Base-by-base conservation (phyloP, 352 stramenopile genomes). In the Phytophthora idaei region DNA sequence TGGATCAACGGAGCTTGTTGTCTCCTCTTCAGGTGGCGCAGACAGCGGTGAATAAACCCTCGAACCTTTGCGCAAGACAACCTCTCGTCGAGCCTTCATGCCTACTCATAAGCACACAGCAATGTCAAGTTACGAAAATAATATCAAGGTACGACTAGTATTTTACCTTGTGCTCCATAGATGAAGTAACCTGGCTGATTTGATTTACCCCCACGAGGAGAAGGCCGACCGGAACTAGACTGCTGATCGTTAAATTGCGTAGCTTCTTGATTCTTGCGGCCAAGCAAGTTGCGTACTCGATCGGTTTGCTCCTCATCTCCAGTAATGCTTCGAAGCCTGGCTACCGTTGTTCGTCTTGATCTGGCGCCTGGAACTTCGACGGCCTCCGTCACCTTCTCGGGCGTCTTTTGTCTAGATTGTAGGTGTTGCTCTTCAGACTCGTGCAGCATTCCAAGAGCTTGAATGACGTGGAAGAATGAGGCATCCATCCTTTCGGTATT, bases 241-340 rank as follows among this genome's bases (percentile, higher is more conserved):
- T 12, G 11, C 15, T 58, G 37, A 49, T 48, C 36, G 17, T 36
- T 34, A 41, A 9, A 57, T 14, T 46, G 31, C 9, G 14, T 5
- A 4, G 5, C 15, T 5, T 72, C 57, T 39, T 60, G 66, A 34
- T 65, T 69, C 28, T 69, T 60, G 4, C 15, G 11, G 5, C 48
- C 32, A 5, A 60, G 25, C 31, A 60, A 8, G 2, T 39, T 47
- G n/a, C 29, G 47, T n/a, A 56, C 50, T 49, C 62, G 41, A 15
- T 21, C 36, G 31, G 2, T 62, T 60, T 74, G 61, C 27, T 74
- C 67, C 11, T 37, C 8, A 9, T 61, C 56, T 37, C 27, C 27
- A 48, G 61, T 74, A 17, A 70, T 65, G 10, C 32, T 55, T 44
- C 67, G 61, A 42, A 74, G 61, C 42, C 55, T 70, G 14, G 48